These are phyloP conservation scores for Fistulina hepatica DNA, from an alignment of 1,284 basidiomycete genomes.

Conservation along the genomic window DNA sequence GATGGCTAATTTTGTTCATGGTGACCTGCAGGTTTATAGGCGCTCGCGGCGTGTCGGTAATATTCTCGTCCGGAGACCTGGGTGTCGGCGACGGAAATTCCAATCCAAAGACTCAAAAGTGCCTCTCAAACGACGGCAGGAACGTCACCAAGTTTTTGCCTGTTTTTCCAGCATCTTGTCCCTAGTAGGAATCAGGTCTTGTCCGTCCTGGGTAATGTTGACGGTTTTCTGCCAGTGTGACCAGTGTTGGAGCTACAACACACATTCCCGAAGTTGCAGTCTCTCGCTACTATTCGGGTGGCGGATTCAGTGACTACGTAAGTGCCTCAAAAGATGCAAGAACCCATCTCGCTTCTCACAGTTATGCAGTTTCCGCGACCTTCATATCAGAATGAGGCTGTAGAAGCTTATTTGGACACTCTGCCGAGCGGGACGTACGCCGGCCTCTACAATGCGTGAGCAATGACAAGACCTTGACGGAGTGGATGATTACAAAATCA, in stretches of 20 bases:
- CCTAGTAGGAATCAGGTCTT: conserved; percentile 19
- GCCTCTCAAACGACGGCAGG: conserved; percentile 48
- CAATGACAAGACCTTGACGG: conserved; percentile 6
- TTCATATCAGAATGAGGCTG: conserved; percentile 36
- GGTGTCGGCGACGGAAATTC: conserved; percentile 45
- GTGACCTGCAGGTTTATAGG: conserved; percentile 6
- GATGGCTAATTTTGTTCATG: too few relatives aligned
- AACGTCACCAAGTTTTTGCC: conserved; percentile 32
- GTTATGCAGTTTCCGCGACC: conserved; percentile 35
- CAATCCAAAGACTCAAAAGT: conserved; percentile 29
- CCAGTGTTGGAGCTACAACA: conserved; percentile 49
- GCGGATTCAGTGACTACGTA: conserved; percentile 47
- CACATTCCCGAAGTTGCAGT: conserved; percentile 46
- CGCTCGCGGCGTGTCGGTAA: conserved; percentile 17
- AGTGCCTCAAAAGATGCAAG: conserved; percentile 10
- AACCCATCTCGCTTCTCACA: conserved; percentile 1
- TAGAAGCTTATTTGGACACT: conserved; percentile 30
- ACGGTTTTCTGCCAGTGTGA: conserved; percentile 28
- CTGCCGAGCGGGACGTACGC: conserved; percentile 37
- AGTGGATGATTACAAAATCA: conserved; percentile 5
- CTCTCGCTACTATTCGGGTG: conserved; percentile 41
- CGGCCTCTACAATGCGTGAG: conserved; percentile 41
- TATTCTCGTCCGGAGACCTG: conserved; percentile 14
- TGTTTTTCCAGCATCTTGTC: conserved; percentile 19
- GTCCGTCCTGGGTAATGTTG: conserved; percentile 11